Evolutionary conservation across 768 basidiomycete species (phyloP), one percentile per base, ranked within the genome.

Genomic region (Lentinula guzmanii): DNA sequence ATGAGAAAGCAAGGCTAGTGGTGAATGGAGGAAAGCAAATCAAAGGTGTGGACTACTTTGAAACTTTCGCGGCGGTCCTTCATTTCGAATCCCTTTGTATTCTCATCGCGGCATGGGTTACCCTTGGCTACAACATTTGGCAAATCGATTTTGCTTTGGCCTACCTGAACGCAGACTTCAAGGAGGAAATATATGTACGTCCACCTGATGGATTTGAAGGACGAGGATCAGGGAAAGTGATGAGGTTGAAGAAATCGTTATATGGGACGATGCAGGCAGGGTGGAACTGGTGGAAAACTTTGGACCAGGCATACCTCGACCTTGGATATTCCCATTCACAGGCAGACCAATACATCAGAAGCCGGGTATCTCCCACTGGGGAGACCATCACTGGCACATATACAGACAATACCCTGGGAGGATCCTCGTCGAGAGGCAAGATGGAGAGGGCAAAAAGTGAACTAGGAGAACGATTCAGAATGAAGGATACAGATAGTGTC

Each of bases 1-100:
- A 59, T n/a, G 58, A 59, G 48, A 77, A 77, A 24, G 24, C 24
- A 24, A 24, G 24, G 24, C 24, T 24, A 2, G 24, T 24, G 24
- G 24, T 24, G 2, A 55, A 71, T 62, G 76, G 78, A 0, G 76
- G 68, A 59, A 62, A 64, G 0, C 78, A 79, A 51, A 28, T 65
- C 0, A 66, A 69, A 3, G 74, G 76, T 0, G 60, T 72, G 37
- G 72, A 77, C 41, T 78, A 68, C 51, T 64, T 64, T 15, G 67
- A 73, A n/a, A 76, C 68, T 0, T 76, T 67, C 31, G n/a, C 70
- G 0, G 70, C 66, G 24, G 24, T 24, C 2, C 24, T 24, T 1
- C 24, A 2, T 24, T 24, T 24, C 24, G 24, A 24, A 24, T 24
- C 24, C 24, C 24, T 24, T 2, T 2, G 24, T 2, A 24, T 24